These are phyloP conservation scores for Limnanthes douglasii DNA, from an alignment of 345 rosid species.

Conservation along the genomic window DNA sequence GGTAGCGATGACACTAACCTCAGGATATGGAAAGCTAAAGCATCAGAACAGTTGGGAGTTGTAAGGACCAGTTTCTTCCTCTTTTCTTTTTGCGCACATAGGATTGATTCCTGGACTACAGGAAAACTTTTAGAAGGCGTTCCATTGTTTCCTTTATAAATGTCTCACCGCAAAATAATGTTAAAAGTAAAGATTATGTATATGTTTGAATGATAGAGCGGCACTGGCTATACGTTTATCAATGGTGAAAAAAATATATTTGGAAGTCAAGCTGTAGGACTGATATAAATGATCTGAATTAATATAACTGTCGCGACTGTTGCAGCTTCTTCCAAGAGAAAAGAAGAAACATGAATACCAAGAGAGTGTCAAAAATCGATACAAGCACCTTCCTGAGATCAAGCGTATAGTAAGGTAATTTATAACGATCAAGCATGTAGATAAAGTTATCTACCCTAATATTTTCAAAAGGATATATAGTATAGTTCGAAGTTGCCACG, in stretches of 20 bases:
- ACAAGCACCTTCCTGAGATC: slow-evolving; percentile 81
- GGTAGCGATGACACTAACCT: slow-evolving; percentile 97
- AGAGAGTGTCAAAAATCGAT: slow-evolving; percentile 76
- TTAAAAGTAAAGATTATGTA: slow-evolving; percentile 1
- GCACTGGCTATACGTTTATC: slow-evolving; percentile 1
- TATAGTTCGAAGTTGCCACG: too few species aligned
- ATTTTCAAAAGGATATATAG: too few species aligned
- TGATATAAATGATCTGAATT: too few species aligned
- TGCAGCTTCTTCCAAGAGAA: slow-evolving; percentile 88
- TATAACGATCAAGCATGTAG: too few species aligned
- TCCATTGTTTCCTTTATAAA: neutral
- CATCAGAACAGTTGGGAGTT: slow-evolving; percentile 93
- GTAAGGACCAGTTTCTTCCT: slow-evolving; percentile 35
- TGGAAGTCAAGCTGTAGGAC: too few species aligned
- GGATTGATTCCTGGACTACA: neutral
- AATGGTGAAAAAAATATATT: too few species aligned
- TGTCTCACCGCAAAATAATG: neutral
- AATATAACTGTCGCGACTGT: too few species aligned
- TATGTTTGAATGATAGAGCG: neutral
- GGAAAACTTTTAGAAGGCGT: neutral
- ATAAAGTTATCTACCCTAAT: too few species aligned
- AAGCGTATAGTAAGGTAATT: slow-evolving; percentile 81
- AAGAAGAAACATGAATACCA: slow-evolving; percentile 60
- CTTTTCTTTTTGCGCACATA: slow-evolving; percentile 1
- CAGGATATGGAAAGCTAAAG: slow-evolving; percentile 96